Evolutionary conservation across 352 stramenopile genomes (phyloP).

Genomic region (Globisporangium paddicum): DNA sequence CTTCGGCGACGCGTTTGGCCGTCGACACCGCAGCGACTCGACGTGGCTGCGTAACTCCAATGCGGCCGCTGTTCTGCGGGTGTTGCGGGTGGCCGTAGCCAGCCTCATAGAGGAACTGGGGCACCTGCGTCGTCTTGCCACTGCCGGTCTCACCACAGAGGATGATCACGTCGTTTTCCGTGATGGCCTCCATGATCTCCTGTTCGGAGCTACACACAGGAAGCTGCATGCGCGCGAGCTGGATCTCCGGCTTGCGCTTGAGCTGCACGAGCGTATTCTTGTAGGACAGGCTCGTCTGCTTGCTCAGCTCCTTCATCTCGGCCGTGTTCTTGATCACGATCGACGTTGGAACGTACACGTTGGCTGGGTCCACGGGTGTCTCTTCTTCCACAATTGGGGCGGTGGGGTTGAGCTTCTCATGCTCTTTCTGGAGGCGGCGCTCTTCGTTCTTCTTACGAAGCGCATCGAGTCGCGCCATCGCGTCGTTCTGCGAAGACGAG

Average conservation of each 20-base stretch:
- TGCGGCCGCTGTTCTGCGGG: slow-evolving; percentile 45
- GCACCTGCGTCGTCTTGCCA: slow-evolving; percentile 98
- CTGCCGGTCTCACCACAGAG: slow-evolving; percentile 97
- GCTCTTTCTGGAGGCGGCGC: slow-evolving; percentile 43
- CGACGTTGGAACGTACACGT: slow-evolving; percentile 56
- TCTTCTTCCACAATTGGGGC: slow-evolving; percentile 20
- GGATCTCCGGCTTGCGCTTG: slow-evolving; percentile 80
- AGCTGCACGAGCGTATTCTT: slow-evolving; percentile 72
- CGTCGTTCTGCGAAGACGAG: slow-evolving; percentile 53
- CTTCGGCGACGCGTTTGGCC: slow-evolving; percentile 95
- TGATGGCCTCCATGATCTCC: slow-evolving; percentile 98
- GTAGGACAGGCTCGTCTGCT: slow-evolving; percentile 39
- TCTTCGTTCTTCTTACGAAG: slow-evolving; percentile 80
- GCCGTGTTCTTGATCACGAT: slow-evolving; percentile 66
- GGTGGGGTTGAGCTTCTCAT: slow-evolving; percentile 11
- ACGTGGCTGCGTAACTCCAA: slow-evolving; percentile 97
- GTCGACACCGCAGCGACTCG: slow-evolving; percentile 98
- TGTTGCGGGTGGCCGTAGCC: slow-evolving; percentile 79
- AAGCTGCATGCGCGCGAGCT: slow-evolving; percentile 92
- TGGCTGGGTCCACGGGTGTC: slow-evolving; percentile 15
- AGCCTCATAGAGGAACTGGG: slow-evolving; percentile 98
- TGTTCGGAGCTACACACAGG: slow-evolving; percentile 98
- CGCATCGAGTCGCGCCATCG: slow-evolving; percentile 61
- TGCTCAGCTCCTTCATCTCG: slow-evolving; percentile 55
- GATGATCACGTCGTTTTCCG: slow-evolving; percentile 95